Base-by-base conservation (phyloP, 257 asterid species). In the Nyctanthes arbortristis region DNA sequence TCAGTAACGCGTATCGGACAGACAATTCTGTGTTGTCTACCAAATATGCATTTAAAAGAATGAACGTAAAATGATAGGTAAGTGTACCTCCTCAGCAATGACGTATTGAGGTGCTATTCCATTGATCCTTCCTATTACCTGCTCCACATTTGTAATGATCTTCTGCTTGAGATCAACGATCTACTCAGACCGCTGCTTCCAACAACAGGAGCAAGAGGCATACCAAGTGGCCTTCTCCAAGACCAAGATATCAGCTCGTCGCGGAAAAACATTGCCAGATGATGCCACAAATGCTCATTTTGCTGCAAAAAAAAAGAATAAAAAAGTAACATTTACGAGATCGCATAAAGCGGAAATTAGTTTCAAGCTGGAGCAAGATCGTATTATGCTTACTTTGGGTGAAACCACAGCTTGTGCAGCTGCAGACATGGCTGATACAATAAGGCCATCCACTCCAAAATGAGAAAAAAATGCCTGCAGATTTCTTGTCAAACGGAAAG, bases 231-330 rank as follows among this genome's bases (percentile, higher is more conserved):
- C 81, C 92, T 86, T 81, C 97, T 89, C 97, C 96, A 93, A 49
- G 97, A 91, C 99, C 99, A 93, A n/a, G 99, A 91, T 57, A 93
- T 81, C 78, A 91, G 70, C 84, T 93, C 97, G 73, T 93, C 99
- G 14, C 97, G 96, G 87, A 93, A 93, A 74, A 93, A 91, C 96
- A 89, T 91, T 1, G 99, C 99, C 78, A 93, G 74, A 77, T 93
- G 97, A 84, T 93, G 93, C 96, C 96, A 91, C 70, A 93, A 58
- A 79, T 91, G 99, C 76, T 91, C 95, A 72, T 79, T 87, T 91
- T 91, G 97, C 97, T 93, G 97, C 81, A 86, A 39, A n/a, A 40
- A 18, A 10, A 12, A 8, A 20, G 33, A 31, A 67, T 60, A 67
- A 32, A 9, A 40, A 61, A 11, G 27, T 40, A 61, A 65, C 31